Conservation (phyloP, 345 rosid genomes). For the Syzygium aqueum region DNA sequence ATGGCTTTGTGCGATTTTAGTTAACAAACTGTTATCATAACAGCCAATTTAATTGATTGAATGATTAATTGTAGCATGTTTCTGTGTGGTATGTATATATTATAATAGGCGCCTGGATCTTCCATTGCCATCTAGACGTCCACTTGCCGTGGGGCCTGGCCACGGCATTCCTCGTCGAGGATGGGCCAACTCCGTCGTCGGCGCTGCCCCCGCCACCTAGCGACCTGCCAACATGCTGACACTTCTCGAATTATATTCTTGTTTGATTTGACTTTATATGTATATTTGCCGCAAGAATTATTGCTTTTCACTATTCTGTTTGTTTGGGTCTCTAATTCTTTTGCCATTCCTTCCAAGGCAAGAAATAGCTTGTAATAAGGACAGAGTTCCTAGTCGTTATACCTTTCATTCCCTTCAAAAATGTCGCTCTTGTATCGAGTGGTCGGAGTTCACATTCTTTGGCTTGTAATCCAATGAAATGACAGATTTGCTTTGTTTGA, state of each 20-base stretch:
- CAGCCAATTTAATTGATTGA: neutral
- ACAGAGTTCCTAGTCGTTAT: neutral
- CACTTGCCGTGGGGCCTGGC: constrained; percentile 25
- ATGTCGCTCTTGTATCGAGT: neutral
- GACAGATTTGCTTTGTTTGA: neutral
- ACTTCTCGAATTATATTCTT: neutral
- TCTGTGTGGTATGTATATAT: neutral
- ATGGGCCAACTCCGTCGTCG: constrained; percentile 16
- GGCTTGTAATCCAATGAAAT: neutral
- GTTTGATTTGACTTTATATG: neutral
- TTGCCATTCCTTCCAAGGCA: neutral
- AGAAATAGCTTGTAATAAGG: neutral
- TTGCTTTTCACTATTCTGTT: neutral
- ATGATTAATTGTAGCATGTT: neutral
- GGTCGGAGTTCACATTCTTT: neutral
- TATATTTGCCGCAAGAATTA: neutral
- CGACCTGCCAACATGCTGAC: constrained; percentile 21
- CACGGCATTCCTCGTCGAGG: constrained; percentile 20
- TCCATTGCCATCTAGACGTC: constrained; percentile 30
- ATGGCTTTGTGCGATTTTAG: neutral
- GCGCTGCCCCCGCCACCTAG: constrained; percentile 26
- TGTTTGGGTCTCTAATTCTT: neutral
- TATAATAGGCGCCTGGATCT: constrained; percentile 16
- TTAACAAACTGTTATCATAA: neutral
- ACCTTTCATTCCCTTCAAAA: neutral